A percentile compares a stretch with the other conserved stretches of the same genome.
Evolutionary conservation across 2,329 filamentous ascomycete genomes (phyloP).

Genomic region (Apiospora koreana): DNA sequence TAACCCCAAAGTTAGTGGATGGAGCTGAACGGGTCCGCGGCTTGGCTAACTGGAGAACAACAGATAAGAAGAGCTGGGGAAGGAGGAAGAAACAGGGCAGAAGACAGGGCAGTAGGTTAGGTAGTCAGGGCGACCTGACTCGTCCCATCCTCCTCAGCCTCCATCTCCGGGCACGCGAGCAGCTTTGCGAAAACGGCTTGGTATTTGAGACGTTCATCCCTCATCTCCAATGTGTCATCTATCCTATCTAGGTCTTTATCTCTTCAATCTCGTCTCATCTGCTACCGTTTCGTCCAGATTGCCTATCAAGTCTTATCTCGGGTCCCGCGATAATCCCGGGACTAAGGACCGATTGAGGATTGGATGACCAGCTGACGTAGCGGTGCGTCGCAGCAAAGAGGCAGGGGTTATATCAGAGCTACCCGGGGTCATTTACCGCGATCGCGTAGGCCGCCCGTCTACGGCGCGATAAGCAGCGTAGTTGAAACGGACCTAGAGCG

Average conservation of each 20-base stretch:
- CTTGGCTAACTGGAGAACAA: slow-evolving; percentile 1
- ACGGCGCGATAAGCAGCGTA: not conserved
- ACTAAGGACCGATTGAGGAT: not conserved
- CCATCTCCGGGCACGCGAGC: not conserved
- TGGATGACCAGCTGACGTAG: not conserved
- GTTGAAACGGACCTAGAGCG: not conserved
- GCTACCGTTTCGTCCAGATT: not conserved
- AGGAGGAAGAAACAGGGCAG: not conserved
- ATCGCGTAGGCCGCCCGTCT: not conserved
- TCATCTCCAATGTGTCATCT: not conserved
- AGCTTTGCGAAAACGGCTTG: not conserved
- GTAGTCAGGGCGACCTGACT: not conserved
- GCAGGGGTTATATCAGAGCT: not conserved
- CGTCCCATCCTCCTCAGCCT: not conserved
- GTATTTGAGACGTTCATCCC: not conserved
- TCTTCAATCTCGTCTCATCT: not conserved
- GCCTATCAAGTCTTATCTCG: not conserved
- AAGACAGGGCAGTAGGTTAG: not conserved
- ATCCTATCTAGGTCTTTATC: not conserved
- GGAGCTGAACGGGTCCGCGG: not conserved
- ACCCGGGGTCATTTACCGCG: not conserved
- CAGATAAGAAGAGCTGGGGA: not conserved
- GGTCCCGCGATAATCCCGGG: not conserved
- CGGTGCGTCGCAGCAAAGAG: not conserved
- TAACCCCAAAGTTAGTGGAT: not conserved